Evolutionary conservation across 1,284 basidiomycete species (phyloP).

Genomic region (Chalciporus sp.): DNA sequence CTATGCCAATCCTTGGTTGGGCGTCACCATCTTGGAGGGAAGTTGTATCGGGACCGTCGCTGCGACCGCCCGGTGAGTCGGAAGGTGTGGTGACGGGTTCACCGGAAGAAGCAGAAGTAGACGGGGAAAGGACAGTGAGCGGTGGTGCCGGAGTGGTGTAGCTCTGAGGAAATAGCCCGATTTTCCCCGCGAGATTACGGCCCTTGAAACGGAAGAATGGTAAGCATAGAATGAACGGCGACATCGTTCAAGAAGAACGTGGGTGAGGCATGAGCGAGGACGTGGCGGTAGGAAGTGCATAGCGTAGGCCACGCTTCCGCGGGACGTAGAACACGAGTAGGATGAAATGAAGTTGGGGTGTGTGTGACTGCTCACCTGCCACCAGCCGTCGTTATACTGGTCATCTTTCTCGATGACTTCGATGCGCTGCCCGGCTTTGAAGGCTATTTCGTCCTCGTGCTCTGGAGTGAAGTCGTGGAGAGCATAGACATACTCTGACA

Average conservation of each 20-base stretch:
- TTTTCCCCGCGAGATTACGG: conserved; percentile 78
- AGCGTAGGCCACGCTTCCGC: conserved; percentile 17
- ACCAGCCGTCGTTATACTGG: conserved; percentile 96
- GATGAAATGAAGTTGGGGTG: conserved; percentile 16
- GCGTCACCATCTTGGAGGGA: conserved; percentile 36
- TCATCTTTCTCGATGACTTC: conserved; percentile 94
- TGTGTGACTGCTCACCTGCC: conserved; percentile 72
- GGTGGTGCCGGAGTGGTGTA: conserved; percentile 78
- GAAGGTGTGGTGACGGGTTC: conserved; percentile 29
- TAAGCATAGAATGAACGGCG: conserved; percentile 27
- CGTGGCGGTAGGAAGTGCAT: conserved; percentile 7
- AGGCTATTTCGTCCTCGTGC: conserved; percentile 91
- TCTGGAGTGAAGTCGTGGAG: conserved; percentile 89
- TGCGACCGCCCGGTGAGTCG: conserved; percentile 44
- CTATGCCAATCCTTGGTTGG: conserved; percentile 25
- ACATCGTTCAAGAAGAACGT: conserved; percentile 25
- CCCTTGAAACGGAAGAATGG: conserved; percentile 55
- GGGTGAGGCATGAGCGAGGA: conserved; percentile 9
- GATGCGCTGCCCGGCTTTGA: conserved; percentile 86
- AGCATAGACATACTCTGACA: conserved; percentile 71
- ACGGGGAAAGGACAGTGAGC: conserved; percentile 22
- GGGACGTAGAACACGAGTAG: conserved; percentile 4
- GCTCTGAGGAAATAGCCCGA: conserved; percentile 89
- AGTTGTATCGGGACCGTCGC: conserved; percentile 46
- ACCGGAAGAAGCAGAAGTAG: conserved; percentile 24